Evolutionary conservation across 2,329 filamentous ascomycete genomes (phyloP).

Genomic region (Ceratocystis alfenasii): DNA sequence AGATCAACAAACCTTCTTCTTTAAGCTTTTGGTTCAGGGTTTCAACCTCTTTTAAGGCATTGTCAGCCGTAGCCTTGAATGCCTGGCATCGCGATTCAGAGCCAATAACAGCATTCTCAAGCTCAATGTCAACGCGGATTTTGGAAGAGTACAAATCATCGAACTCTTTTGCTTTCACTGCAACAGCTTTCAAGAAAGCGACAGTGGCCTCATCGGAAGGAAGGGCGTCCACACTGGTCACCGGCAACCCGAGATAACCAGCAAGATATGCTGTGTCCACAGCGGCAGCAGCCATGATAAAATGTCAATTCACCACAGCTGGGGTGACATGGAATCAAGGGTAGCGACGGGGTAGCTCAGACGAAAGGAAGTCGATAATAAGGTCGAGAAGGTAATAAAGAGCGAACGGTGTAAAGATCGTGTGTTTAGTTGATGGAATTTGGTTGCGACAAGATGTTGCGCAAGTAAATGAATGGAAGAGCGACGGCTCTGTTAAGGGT

Average conservation of each 20-base stretch:
- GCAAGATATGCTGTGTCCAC: slow-evolving; percentile 64
- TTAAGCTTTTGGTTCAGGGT: slow-evolving; percentile 70
- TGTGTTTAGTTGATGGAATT: background rate
- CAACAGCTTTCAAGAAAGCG: slow-evolving; percentile 60
- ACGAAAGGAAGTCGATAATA: background rate
- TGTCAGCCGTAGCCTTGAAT: slow-evolving; percentile 70
- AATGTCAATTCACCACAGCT: slow-evolving; percentile 12
- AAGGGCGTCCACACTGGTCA: slow-evolving; percentile 48
- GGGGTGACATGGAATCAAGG: slow-evolving; percentile 13
- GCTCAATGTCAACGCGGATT: slow-evolving; percentile 77
- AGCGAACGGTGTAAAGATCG: background rate
- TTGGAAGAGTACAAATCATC: slow-evolving; percentile 79
- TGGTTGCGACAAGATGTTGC: background rate
- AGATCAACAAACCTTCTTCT: slow-evolving; percentile 54
- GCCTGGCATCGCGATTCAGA: slow-evolving; percentile 72
- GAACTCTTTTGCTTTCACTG: slow-evolving; percentile 67
- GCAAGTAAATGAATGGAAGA: slow-evolving; percentile 6
- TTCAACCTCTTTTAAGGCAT: slow-evolving; percentile 71
- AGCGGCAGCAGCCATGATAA: slow-evolving; percentile 34
- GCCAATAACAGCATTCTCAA: slow-evolving; percentile 77
- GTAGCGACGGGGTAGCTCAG: background rate
- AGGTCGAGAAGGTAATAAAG: background rate
- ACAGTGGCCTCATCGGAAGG: slow-evolving; percentile 63
- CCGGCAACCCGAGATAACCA: slow-evolving; percentile 56
- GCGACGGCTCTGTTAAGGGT: background rate